Evolutionary conservation across 1,284 basidiomycete genomes (phyloP).

Genomic region (Sparassis latifolia): DNA sequence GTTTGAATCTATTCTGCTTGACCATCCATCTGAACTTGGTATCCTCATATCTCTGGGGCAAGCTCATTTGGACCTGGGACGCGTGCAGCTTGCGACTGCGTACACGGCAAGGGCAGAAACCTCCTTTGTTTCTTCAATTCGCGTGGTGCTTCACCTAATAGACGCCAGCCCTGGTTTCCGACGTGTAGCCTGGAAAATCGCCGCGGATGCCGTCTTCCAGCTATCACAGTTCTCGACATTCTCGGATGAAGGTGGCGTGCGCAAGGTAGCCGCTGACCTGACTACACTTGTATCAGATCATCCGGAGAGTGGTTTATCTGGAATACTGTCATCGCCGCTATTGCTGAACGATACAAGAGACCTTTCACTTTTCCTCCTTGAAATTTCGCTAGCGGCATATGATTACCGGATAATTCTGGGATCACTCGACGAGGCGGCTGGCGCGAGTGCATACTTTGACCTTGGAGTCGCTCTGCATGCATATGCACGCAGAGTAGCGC

Average conservation of each 20-base stretch:
- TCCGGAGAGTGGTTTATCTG: slow-evolving; percentile 34
- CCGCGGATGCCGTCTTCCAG: slow-evolving; percentile 73
- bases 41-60: slow-evolving; percentile 73
- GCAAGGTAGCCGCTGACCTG: slow-evolving; percentile 30
- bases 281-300: slow-evolving; percentile 33
- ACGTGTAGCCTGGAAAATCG: slow-evolving; percentile 80
- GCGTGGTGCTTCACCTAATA: slow-evolving; percentile 50
- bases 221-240: slow-evolving; percentile 47
- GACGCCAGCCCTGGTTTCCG: slow-evolving; percentile 56
- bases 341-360: slow-evolving; percentile 8
- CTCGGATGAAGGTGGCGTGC: slow-evolving; percentile 33
- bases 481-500: slow-evolving; percentile 34
- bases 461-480: slow-evolving; percentile 63
- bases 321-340: slow-evolving; percentile 32
- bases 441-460: slow-evolving; percentile 73
- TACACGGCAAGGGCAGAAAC: slow-evolving; percentile 71
- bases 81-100: slow-evolving; percentile 58
- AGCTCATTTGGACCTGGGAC: slow-evolving; percentile 69
- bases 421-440: slow-evolving; percentile 48
- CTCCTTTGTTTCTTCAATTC: slow-evolving; percentile 61
- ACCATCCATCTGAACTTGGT: slow-evolving; percentile 61
- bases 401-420: slow-evolving; percentile 70
- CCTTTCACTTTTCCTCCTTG: slow-evolving; percentile 27
- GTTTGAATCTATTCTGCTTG: slow-evolving; percentile 53
- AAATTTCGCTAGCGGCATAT: slow-evolving; percentile 60